Base-by-base conservation (phyloP, 441 rosid species). In the Manihot esculenta region DNA sequence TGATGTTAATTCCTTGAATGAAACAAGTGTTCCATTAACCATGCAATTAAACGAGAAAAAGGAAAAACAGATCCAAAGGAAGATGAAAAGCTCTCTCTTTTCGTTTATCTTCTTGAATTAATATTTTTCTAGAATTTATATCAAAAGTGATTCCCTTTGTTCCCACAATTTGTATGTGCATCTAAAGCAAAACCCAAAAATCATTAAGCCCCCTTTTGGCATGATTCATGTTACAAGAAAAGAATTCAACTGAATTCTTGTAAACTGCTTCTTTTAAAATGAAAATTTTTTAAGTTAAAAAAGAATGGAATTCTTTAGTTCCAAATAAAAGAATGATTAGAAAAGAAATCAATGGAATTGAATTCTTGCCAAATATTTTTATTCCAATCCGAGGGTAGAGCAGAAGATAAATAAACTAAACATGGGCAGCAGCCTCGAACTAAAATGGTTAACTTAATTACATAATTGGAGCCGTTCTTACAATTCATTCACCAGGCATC, bases 51-150 rank as follows among this genome's bases (percentile, higher is more conserved):
- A 24, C 12, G 10, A 21, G 20, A 30, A 35, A 63, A 54, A 62
- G 20, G n/a, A n/a, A n/a, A n/a, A 18, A 27, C 1, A 18, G 30
- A 21, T 23, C 38, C 23, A 48, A 41, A 8, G 5, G 44, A 45
- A 14, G 27, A 38, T 0, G 42, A 38, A 14, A 48, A 20, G 24
- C 21, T 35, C 2, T 45, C 44, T 55, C 51, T 35, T 69, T 18
- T 15, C 21, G 10, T 4, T 69, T 10, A 30, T 15, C 44, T 69
- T 23, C 56, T 59, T 23, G 44, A 57, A 3, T 20, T 24, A 47
- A 59, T 23, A 33, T 30, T n/a, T 58, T 48, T 21, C 24, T 26
- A 70, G 66, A 60, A 48, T 70, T 64, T 24, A 44, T 51, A 51
- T 24, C 7, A 51, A 26, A 7, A 2, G 18, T 26, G 18, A 30